Evolutionary conservation across 148 eudicot genomes (phyloP).

Genomic region (Persicaria tinctoria): DNA sequence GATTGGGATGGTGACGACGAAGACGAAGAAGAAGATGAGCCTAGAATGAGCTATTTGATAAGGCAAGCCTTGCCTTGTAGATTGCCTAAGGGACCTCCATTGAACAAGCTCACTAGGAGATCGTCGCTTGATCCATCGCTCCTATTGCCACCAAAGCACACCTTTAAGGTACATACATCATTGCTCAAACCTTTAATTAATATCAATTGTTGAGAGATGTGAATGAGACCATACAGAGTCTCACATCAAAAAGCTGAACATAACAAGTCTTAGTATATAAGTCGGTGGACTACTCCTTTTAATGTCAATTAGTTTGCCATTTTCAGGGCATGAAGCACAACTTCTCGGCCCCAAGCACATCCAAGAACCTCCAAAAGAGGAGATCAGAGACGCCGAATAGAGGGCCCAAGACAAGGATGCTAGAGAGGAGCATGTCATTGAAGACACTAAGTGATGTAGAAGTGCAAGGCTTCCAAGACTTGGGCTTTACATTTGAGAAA

Average conservation of each 20-base stretch:
- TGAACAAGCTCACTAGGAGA: slow-evolving; percentile 2
- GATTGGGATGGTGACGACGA: slow-evolving; percentile 29
- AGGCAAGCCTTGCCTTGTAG: slow-evolving; percentile 54
- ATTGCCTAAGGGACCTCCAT: slow-evolving; percentile 7
- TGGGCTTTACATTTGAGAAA: slow-evolving; percentile 28
- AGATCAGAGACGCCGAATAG: slow-evolving; percentile 11
- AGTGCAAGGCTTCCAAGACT: slow-evolving; percentile 29
- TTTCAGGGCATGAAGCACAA: slow-evolving; percentile 36
- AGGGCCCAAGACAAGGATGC: slow-evolving; percentile 12
- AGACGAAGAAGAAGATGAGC: slow-evolving; percentile 53
- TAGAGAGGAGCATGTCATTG: slow-evolving; percentile 20
- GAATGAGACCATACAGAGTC: no score
- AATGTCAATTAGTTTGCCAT: neutral
- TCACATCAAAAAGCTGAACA: no score
- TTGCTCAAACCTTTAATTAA: neutral
- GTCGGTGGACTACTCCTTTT: no score
- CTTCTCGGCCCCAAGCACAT: slow-evolving; percentile 20
- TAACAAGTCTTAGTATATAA: no score
- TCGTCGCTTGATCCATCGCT: slow-evolving; percentile 4
- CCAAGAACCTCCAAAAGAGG: slow-evolving; percentile 25
- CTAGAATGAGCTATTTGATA: slow-evolving; percentile 63
- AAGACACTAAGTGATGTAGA: slow-evolving; percentile 33
- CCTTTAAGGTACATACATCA: slow-evolving; percentile 45
- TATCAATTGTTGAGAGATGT: neutral
- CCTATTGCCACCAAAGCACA: slow-evolving; percentile 9